Base-by-base conservation (phyloP, 163 green algal species). In the Scenedesmus sp. region DNA sequence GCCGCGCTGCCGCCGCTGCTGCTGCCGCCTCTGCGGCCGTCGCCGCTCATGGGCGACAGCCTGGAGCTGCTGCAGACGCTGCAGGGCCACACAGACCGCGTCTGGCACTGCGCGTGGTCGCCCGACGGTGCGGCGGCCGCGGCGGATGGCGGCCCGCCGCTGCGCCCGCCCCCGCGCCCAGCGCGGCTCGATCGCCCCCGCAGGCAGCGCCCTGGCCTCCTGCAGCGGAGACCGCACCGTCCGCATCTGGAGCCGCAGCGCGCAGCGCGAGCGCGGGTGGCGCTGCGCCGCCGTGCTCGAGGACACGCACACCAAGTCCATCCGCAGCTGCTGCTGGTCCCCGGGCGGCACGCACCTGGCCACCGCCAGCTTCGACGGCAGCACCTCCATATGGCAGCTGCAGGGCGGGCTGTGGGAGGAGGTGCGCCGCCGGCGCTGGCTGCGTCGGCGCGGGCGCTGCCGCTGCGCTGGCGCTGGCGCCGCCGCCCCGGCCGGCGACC, bases 171-270 rank as follows among this genome's bases (percentile, higher is more conserved):
- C 2, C 1, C 50, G 24, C 47, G 4, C 18, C 26, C 45, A 63
- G 63, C 51, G 26, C 39, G 20, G 24, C 34, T 51, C n/a, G n/a
- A n/a, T n/a, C 20, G 11, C 10, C 57, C 24, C 58, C 33, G 58
- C 83, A 97, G 93, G 95, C 0, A 64, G 88, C 9, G 83, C 81
- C 47, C 82, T 99, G 15, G 96, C 96, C 11, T 97, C 86, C 76
- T 99, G 95, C 80, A 92, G 94, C 51, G 89, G 90, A 9, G 96
- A 99, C 79, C 93, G 90, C 44, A 97, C 93, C 4, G 93, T 99
- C 20, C 84, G 95, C 13, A 91, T 99, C 44, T 99, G 96, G 94
- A 62, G 73, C 75, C 58, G 60, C 42, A 81, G 63, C 33, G 39
- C 10, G 1, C 3, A 44, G 34, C 26, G 48, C 36, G 63, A 51